A percentile compares a stretch with the other conserved stretches of the same genome.
Conservation (phyloP, 352 stramenopile species). For the Globisporangium canariense region DNA sequence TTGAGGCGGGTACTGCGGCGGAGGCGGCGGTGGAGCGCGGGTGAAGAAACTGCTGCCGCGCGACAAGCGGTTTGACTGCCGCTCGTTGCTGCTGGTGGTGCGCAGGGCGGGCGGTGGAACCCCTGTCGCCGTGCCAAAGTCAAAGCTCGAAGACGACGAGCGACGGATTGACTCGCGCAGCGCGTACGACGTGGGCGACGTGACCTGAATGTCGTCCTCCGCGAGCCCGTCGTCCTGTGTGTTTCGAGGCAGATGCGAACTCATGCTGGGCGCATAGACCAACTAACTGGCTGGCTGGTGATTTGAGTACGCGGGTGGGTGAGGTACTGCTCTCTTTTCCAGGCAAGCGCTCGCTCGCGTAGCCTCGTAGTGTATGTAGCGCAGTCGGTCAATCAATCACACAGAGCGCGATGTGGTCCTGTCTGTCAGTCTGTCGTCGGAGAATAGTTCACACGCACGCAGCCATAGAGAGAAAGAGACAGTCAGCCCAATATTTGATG, state of each 20-base stretch:
- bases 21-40: slow-evolving; percentile 57
- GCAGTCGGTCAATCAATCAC: not conserved
- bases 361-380: not conserved
- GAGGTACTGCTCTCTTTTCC: not conserved
- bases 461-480: slow-evolving; percentile 1
- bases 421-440: not conserved
- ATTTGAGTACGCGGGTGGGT: no score
- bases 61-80: slow-evolving; percentile 30
- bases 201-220: slow-evolving; percentile 75
- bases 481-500: not conserved
- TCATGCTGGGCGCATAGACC: slow-evolving; percentile 17
- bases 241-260: slow-evolving; percentile 15
- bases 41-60: slow-evolving; percentile 58
- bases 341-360: not conserved
- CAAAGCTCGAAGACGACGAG: slow-evolving; percentile 58
- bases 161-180: slow-evolving; percentile 75
- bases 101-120: slow-evolving; percentile 20
- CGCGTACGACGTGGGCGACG: slow-evolving; percentile 75
- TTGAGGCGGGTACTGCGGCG: slow-evolving; percentile 48
- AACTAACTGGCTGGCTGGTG: not conserved
- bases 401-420: not conserved
- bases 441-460: no score
- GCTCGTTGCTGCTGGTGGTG: slow-evolving; percentile 9
- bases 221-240: slow-evolving; percentile 27
- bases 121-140: slow-evolving; percentile 22